A percentile compares a stretch with the other conserved stretches of the same genome.
Conservation (phyloP, 2,329 filamentous ascomycete species). For the Amauroascus verrucosus region DNA sequence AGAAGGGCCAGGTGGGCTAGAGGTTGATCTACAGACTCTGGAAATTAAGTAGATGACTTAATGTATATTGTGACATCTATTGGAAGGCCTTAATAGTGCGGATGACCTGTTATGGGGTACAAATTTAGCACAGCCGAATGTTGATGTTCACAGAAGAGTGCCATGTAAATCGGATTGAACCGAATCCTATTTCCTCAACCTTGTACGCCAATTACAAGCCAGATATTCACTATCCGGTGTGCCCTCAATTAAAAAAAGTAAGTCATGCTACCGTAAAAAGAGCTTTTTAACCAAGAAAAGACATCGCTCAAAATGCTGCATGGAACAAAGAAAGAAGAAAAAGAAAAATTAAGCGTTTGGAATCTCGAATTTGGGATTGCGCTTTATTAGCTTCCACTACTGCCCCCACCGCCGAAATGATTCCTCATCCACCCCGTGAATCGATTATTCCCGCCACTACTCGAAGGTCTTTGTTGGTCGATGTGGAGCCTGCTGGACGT, state of each 20-base stretch:
- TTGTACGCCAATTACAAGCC: not conserved
- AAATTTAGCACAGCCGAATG: not conserved
- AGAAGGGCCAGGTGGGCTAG: not conserved
- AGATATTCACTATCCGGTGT: not conserved
- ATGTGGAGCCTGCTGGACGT: not conserved
- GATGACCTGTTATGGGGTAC: not conserved
- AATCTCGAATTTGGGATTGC: not conserved
- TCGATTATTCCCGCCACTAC: slow-evolving; percentile 1
- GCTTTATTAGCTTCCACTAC: not conserved
- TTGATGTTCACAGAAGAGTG: not conserved
- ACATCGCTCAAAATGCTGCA: not conserved
- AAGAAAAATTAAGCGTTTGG: not conserved
- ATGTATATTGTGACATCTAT: not conserved
- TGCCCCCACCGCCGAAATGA: slow-evolving; percentile 15
- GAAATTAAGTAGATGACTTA: not conserved
- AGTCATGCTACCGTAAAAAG: not conserved
- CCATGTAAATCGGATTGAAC: not conserved
- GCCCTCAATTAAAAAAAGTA: not conserved
- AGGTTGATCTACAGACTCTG: slow-evolving; percentile 2
- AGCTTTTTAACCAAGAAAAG: not conserved
- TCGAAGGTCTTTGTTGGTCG: not conserved
- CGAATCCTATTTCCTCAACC: not conserved
- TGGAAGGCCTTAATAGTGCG: not conserved
- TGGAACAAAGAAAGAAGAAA: not conserved
- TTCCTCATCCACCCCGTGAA: slow-evolving; percentile 15